phyloP scores from a whole-genome alignment of 1,139 yeast genomes.

The Kurtzmaniella quercitrusa region DNA sequence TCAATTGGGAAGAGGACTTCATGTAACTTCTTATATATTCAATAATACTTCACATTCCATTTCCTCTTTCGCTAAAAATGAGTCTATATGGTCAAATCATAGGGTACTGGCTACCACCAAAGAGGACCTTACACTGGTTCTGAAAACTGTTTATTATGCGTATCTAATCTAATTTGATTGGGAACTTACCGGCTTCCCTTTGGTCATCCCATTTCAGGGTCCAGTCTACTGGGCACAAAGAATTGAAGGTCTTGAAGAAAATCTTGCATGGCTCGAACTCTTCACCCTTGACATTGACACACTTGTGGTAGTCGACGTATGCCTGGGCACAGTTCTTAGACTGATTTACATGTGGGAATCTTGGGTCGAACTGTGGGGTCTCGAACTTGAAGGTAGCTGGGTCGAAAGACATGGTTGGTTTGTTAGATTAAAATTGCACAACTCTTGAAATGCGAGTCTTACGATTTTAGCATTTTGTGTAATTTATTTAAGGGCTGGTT shows the following conservation, averaged over 20 bases:
- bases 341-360: conserved; percentile 96
- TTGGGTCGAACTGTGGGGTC: conserved; percentile 85
- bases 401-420: conserved; percentile 38
- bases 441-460: conserved; percentile 7
- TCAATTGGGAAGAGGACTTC: conserved; percentile 59
- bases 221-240: conserved; percentile 93
- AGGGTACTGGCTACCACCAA: no score
- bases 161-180: conserved; percentile 31
- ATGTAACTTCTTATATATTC: conserved; percentile 2
- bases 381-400: conserved; percentile 53
- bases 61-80: neutral
- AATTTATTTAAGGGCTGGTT: conserved; percentile 3
- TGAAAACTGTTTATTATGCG: conserved; percentile 2
- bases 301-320: conserved; percentile 96
- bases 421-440: neutral
- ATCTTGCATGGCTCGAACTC: conserved; percentile 97
- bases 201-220: conserved; percentile 95
- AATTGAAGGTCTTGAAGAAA: conserved; percentile 84
- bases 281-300: conserved; percentile 95
- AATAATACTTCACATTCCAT: neutral
- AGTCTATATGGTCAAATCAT: no score
- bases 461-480: conserved; percentile 10
- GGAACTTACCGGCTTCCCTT: conserved; percentile 60
- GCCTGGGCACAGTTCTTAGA: conserved; percentile 98
- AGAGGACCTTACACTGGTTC: neutral